A percentile compares a stretch with the other conserved stretches of the same genome.
Conservation (phyloP, 2,329 filamentous ascomycete species). For the Fusarium stilboides region DNA sequence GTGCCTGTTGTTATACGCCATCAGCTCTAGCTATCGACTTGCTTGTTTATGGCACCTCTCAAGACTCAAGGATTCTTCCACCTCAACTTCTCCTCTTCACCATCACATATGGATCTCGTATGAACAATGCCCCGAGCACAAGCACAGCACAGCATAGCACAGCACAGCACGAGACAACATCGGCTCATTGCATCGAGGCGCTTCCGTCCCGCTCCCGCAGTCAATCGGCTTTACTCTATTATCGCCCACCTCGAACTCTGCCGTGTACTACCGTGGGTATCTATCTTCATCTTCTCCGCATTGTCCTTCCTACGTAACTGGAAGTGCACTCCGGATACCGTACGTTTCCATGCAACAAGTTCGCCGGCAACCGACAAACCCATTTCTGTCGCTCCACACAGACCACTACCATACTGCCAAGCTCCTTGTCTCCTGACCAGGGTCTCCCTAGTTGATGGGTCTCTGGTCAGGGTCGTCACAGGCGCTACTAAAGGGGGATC, state of each 20-base stretch:
- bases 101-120: not conserved
- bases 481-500: constrained; percentile 44
- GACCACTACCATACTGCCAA: constrained; percentile 23
- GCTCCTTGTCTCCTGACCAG: constrained; percentile 47
- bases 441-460: constrained; percentile 32
- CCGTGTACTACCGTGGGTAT: constrained; percentile 16
- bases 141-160: constrained; percentile 21
- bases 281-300: constrained; percentile 30
- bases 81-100: constrained; percentile 1
- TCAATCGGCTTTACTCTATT: constrained; percentile 18
- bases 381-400: constrained; percentile 24
- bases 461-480: constrained; percentile 28
- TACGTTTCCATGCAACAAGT: constrained; percentile 14
- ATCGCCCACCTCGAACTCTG: constrained; percentile 12
- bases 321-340: constrained; percentile 1
- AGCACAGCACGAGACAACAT: constrained; percentile 26
- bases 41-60: not conserved
- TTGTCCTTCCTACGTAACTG: constrained; percentile 4
- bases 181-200: constrained; percentile 36
- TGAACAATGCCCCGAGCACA: not conserved
- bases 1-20: not conserved
- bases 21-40: not conserved
- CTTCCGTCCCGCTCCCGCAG: constrained; percentile 22
- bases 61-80: not conserved
- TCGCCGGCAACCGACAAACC: constrained; percentile 16